Percentiles rank a stretch among this genome's conserved stretches.
Conservation (phyloP, 2,329 filamentous ascomycete genomes). For the Pseudogymnoascus sp. region DNA sequence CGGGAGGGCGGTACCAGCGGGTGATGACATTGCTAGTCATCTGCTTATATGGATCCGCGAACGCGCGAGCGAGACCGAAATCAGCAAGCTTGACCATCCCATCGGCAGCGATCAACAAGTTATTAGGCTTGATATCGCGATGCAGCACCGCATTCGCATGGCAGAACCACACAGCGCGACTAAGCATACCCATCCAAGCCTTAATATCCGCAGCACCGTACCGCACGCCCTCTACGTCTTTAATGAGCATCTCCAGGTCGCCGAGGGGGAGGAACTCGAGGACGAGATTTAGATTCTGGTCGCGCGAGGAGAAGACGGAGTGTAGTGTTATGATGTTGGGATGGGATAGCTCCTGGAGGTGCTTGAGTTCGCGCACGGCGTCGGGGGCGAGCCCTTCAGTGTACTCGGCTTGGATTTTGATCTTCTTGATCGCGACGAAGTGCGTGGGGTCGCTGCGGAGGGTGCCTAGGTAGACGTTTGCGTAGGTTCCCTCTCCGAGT, state of each 20-base stretch:
- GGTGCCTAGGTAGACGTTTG: slow-evolving; percentile 86
- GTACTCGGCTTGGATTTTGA: slow-evolving; percentile 79
- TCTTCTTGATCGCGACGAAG: slow-evolving; percentile 88
- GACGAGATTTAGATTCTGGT: slow-evolving; percentile 93
- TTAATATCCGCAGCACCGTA: slow-evolving; percentile 91
- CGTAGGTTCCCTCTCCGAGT: slow-evolving; percentile 94
- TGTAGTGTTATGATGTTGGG: slow-evolving; percentile 92
- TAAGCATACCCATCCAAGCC: slow-evolving; percentile 98
- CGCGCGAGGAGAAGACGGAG: slow-evolving; percentile 90
- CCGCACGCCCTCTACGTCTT: slow-evolving; percentile 66
- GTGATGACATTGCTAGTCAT: slow-evolving; percentile 98
- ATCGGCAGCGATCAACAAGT: slow-evolving; percentile 85
- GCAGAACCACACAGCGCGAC: slow-evolving; percentile 88
- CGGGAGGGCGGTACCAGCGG: slow-evolving; percentile 90
- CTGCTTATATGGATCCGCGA: slow-evolving; percentile 75
- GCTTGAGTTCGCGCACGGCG: slow-evolving; percentile 90
- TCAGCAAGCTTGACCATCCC: slow-evolving; percentile 93
- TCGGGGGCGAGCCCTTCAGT: slow-evolving; percentile 89
- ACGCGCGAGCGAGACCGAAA: slow-evolving; percentile 87
- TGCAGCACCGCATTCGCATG: slow-evolving; percentile 91
- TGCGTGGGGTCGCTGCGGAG: slow-evolving; percentile 62
- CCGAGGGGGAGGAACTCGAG: slow-evolving; percentile 91
- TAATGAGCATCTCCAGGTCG: slow-evolving; percentile 90
- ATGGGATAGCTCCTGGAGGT: slow-evolving; percentile 86
- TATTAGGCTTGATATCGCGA: slow-evolving; percentile 98